Conservation (phyloP, 2,329 filamentous ascomycete genomes). For the Neonectria faginata region DNA sequence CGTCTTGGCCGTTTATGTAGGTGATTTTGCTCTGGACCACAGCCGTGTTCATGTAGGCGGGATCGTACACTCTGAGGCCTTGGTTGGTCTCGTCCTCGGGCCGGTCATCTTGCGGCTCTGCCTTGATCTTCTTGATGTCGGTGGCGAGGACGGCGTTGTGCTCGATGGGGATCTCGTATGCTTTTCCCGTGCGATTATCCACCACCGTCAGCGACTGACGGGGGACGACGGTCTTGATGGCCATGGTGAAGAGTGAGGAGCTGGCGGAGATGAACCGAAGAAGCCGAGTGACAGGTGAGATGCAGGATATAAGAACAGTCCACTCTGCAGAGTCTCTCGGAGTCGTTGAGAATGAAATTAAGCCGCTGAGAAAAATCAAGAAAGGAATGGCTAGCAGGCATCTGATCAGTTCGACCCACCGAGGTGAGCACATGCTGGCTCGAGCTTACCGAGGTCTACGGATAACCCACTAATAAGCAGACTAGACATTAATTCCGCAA, state of each 20-base stretch:
- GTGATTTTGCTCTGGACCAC: constrained; percentile 63
- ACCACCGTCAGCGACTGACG: constrained; percentile 55
- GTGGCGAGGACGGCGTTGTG: constrained; percentile 63
- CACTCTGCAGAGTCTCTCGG: too few species aligned
- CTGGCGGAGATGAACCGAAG: not conserved
- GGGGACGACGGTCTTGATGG: constrained; percentile 21
- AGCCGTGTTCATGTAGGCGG: constrained; percentile 66
- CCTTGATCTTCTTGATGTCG: constrained; percentile 64
- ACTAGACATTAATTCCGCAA: not conserved
- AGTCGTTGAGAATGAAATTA: not conserved
- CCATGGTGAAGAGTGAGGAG: constrained; percentile 6
- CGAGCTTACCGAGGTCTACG: constrained; percentile 1
- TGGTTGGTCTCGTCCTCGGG: constrained; percentile 60
- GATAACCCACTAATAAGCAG: not conserved
- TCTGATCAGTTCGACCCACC: not conserved
- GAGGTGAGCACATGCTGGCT: constrained; percentile 1
- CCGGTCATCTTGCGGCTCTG: constrained; percentile 49
- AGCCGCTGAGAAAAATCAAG: not conserved
- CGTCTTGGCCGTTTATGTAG: constrained; percentile 65
- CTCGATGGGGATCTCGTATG: constrained; percentile 62
- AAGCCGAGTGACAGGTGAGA: too few species aligned
- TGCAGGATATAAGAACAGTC: too few species aligned
- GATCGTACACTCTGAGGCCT: constrained; percentile 62
- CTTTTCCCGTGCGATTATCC: constrained; percentile 62
- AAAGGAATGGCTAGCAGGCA: not conserved